These are phyloP conservation scores for Ilyonectria robusta DNA, from an alignment of 2,329 filamentous ascomycete genomes.

Conservation along the genomic window DNA sequence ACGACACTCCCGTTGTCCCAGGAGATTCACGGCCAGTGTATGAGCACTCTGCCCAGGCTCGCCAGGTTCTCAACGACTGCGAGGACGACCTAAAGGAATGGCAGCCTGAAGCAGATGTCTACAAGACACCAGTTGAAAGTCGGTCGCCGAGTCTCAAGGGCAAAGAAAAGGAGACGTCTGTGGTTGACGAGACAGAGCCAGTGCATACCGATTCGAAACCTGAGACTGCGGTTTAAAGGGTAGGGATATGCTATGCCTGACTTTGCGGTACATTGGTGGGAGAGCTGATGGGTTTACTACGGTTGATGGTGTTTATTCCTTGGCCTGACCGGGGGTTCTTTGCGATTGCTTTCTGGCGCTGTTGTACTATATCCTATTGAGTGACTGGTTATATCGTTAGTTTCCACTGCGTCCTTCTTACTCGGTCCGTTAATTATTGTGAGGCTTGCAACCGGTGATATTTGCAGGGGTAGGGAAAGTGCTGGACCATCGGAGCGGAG, in stretches of 20 bases:
- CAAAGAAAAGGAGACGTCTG: slow-evolving; percentile 46
- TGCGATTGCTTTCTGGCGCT: slow-evolving; percentile 4
- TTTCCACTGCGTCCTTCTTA: background rate
- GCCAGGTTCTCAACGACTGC: slow-evolving; percentile 91
- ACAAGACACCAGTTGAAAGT: slow-evolving; percentile 41
- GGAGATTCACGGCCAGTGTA: slow-evolving; percentile 84
- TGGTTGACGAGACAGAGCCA: slow-evolving; percentile 28
- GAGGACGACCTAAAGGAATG: slow-evolving; percentile 90
- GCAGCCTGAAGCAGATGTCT: slow-evolving; percentile 64
- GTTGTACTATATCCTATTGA: slow-evolving; percentile 19
- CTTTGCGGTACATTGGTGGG: background rate
- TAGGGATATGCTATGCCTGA: too few relatives aligned
- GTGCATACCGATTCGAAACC: slow-evolving; percentile 25
- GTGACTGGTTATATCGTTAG: slow-evolving; percentile 9
- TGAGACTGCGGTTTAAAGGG: background rate
- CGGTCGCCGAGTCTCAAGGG: slow-evolving; percentile 44
- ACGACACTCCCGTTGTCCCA: slow-evolving; percentile 90
- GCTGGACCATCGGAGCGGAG: slow-evolving; percentile 27
- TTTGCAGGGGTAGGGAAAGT: background rate
- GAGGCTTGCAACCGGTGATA: background rate
- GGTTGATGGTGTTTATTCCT: background rate
- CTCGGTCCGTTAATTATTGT: background rate
- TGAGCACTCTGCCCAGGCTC: slow-evolving; percentile 74
- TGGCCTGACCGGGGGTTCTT: background rate
- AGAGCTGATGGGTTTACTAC: background rate